These are phyloP conservation scores for Xylaria sp. DNA, from an alignment of 2,329 filamentous ascomycete species.

Conservation along the genomic window DNA sequence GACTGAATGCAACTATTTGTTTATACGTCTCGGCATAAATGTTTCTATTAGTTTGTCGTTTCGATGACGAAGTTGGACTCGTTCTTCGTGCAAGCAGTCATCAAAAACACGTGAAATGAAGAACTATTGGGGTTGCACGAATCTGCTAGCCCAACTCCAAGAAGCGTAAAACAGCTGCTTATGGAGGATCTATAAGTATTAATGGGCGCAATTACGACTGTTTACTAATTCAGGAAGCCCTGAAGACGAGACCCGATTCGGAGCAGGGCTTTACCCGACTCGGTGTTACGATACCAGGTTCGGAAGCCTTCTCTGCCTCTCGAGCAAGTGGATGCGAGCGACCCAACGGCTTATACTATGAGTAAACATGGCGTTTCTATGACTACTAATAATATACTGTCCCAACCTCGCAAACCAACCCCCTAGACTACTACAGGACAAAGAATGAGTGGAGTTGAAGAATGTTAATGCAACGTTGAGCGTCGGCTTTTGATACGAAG, in stretches of 20 bases:
- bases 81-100: background rate
- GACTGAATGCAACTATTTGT: background rate
- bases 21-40: background rate
- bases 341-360: constrained; percentile 1
- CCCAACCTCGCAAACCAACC: background rate
- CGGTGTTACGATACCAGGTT: constrained; percentile 14
- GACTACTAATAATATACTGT: background rate
- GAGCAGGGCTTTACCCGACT: constrained; percentile 1
- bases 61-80: background rate
- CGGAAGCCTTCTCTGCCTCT: background rate
- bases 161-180: background rate
- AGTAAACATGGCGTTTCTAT: background rate
- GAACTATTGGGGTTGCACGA: background rate
- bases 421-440: constrained; percentile 1
- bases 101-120: background rate
- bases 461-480: background rate
- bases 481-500: background rate
- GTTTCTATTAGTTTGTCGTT: background rate
- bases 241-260: background rate
- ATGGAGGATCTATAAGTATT: background rate
- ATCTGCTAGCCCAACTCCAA: background rate
- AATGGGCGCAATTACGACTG: background rate
- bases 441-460: background rate
- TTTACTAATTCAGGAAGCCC: constrained; percentile 4
- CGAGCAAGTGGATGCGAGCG: background rate